Evolutionary conservation across 805 yeast genomes (phyloP).

Genomic region (Starmerella potacharoeniae): DNA sequence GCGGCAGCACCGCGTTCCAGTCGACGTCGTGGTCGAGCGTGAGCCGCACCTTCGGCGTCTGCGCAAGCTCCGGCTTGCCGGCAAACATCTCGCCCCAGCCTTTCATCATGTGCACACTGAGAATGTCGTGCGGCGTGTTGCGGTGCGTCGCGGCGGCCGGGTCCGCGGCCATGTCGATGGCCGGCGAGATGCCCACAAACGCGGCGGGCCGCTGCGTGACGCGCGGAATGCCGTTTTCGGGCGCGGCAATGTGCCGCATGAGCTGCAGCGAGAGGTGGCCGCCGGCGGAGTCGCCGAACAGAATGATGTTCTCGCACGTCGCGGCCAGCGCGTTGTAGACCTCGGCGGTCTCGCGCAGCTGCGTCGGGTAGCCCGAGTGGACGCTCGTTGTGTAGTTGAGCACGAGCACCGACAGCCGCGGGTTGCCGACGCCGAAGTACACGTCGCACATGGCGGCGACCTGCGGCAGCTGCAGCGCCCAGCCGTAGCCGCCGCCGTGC

Average conservation of each 20-base stretch:
- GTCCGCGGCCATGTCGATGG: not conserved
- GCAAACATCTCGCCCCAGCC: not conserved
- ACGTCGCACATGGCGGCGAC: constrained; percentile 2
- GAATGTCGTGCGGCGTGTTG: not conserved
- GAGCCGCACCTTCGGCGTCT: not conserved
- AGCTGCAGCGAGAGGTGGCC: constrained; percentile 21
- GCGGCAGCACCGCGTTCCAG: not conserved
- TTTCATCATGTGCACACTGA: not conserved
- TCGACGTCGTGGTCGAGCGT: not conserved
- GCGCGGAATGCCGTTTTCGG: not conserved
- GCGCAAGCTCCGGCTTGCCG: not conserved
- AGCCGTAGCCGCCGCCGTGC: constrained; percentile 24
- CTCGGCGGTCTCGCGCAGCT: constrained; percentile 20
- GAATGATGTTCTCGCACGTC: constrained; percentile 17
- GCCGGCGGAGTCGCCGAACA: constrained; percentile 29
- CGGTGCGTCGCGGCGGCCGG: not conserved
- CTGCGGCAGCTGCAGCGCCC: constrained; percentile 8
- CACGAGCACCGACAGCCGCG: constrained; percentile 20
- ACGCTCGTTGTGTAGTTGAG: constrained; percentile 25
- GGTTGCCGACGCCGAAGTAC: constrained; percentile 6
- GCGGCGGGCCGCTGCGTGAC: not conserved
- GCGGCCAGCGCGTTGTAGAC: constrained; percentile 17
- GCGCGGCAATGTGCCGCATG: not conserved
- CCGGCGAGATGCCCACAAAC: not conserved
- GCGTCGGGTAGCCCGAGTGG: constrained; percentile 22